These are phyloP conservation scores for Termitomyces sp. DNA, from an alignment of 768 basidiomycete species.

Conservation along the genomic window DNA sequence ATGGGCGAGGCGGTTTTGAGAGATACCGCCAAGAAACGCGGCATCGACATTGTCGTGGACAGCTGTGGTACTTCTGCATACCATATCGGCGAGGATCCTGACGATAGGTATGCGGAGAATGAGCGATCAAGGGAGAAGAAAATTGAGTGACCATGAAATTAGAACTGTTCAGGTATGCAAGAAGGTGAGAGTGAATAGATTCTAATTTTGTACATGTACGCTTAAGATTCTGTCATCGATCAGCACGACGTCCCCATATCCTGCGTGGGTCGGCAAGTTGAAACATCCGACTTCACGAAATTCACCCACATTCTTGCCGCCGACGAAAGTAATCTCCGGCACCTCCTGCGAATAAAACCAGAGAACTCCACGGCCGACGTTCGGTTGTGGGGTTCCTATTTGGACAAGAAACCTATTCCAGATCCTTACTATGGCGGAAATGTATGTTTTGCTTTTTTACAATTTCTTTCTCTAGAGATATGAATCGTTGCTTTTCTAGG, in stretches of 20 bases:
- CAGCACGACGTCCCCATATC: slow-evolving; percentile 73
- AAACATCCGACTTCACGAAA: slow-evolving; percentile 57
- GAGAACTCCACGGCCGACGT: slow-evolving; percentile 57
- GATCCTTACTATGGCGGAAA: slow-evolving; percentile 84
- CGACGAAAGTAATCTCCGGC: slow-evolving; percentile 70
- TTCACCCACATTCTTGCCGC: slow-evolving; percentile 89
- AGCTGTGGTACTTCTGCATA: slow-evolving; percentile 85
- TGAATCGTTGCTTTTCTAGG: slow-evolving; percentile 19
- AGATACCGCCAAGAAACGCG: slow-evolving; percentile 63
- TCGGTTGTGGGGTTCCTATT: slow-evolving; percentile 77
- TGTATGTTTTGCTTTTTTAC: slow-evolving; percentile 33
- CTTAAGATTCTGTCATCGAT: neutral
- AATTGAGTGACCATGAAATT: neutral
- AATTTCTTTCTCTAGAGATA: neutral
- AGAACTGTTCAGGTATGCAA: slow-evolving; percentile 66
- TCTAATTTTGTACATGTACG: neutral
- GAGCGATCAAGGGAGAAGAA: neutral
- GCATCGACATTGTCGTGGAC: slow-evolving; percentile 67
- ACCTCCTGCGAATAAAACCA: slow-evolving; percentile 50
- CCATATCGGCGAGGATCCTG: slow-evolving; percentile 81
- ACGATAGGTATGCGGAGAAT: slow-evolving; percentile 53
- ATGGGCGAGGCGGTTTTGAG: slow-evolving; percentile 88
- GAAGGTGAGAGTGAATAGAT: slow-evolving; percentile 41
- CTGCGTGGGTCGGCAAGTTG: slow-evolving; percentile 66
- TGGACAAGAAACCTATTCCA: slow-evolving; percentile 64